These are phyloP conservation scores for Coriaria nepalensis DNA, from an alignment of 306 rosid genomes.

Conservation along the genomic window DNA sequence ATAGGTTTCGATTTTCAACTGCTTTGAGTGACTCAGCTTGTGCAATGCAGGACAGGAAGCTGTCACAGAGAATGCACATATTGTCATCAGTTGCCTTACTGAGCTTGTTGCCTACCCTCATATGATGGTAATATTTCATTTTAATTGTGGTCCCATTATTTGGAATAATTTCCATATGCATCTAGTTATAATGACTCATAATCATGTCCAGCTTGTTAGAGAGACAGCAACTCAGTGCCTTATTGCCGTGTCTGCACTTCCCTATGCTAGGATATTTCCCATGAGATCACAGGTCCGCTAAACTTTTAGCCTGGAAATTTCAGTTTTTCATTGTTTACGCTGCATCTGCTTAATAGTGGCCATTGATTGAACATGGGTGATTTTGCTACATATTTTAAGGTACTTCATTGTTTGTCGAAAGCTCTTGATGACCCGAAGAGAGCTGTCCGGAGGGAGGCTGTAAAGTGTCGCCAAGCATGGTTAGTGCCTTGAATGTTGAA, in stretches of 20 bases:
- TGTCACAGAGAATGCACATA: conserved; percentile 54
- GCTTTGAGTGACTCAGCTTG: conserved; percentile 1
- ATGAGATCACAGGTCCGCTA: conserved; percentile 63
- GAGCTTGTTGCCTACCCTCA: conserved; percentile 55
- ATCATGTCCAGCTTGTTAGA: conserved; percentile 58
- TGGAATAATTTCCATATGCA: neutral
- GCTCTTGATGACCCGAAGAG: conserved; percentile 71
- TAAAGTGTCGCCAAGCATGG: conserved; percentile 82
- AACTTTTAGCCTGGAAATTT: conserved; percentile 9
- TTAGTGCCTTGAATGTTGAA: conserved; percentile 15
- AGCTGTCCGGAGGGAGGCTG: conserved; percentile 76
- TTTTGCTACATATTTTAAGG: conserved; percentile 27
- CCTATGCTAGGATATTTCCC: conserved; percentile 67
- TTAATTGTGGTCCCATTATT: neutral
- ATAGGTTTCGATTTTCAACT: neutral
- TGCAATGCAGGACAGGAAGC: conserved; percentile 56
- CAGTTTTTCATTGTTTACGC: neutral
- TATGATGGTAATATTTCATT: conserved; percentile 48
- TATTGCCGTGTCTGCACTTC: conserved; percentile 65
- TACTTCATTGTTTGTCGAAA: conserved; percentile 35
- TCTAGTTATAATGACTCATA: neutral
- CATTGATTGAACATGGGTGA: neutral
- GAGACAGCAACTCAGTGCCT: conserved; percentile 89
- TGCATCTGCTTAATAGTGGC: neutral
- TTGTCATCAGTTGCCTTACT: conserved; percentile 42